Base-by-base conservation (phyloP, 371 early-diverging fungal species). In the Paraphysoderma sedebokerense region DNA sequence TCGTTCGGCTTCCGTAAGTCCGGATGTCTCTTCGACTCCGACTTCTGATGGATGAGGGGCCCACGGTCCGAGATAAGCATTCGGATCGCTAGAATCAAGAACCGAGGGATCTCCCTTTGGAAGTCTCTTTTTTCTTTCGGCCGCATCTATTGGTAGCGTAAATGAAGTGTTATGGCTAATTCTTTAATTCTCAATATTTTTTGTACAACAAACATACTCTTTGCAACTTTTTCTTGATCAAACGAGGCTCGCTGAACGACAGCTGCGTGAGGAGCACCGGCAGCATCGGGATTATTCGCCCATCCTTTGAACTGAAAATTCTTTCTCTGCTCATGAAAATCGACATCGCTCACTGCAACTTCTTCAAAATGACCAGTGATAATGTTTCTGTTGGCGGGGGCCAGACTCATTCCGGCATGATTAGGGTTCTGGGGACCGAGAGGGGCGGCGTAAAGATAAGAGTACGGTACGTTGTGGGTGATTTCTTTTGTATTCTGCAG, bases 1-100 rank as follows among this genome's bases (percentile, higher is more conserved):
- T 24, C 33, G 28, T 8, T 44, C 44, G 2, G 20, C 19, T 1
- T 23, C 49, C 19, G 26, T 48, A 11, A 54, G 46, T 20, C 50
- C 52, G 20, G 33, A 56, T 51, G 92, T 93, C 39, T 76, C 83
- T 41, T 83, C 83, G 55, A 79, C 93, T 2, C 91, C 87, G n/a
- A n/a, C n/a, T n/a, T n/a, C n/a, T n/a, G n/a, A n/a, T n/a, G n/a
- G n/a, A n/a, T n/a, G n/a, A n/a, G n/a, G n/a, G 3, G 92, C 92
- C 97, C 95, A 95, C 6, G 95, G 97, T 0, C 97, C 97, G 45
- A 70, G 70, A 55, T 84, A 92, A 15, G 84, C 81, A n/a, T n/a
- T n/a, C n/a, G n/a, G n/a, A 58, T 74, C 66, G 5, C 80, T 82
- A 12, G 84, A 90, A 20, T 84, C 84, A 8, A 87, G 52, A 19